phyloP scores from a whole-genome alignment of 441 rosid genomes.

The Daphne laureola region DNA sequence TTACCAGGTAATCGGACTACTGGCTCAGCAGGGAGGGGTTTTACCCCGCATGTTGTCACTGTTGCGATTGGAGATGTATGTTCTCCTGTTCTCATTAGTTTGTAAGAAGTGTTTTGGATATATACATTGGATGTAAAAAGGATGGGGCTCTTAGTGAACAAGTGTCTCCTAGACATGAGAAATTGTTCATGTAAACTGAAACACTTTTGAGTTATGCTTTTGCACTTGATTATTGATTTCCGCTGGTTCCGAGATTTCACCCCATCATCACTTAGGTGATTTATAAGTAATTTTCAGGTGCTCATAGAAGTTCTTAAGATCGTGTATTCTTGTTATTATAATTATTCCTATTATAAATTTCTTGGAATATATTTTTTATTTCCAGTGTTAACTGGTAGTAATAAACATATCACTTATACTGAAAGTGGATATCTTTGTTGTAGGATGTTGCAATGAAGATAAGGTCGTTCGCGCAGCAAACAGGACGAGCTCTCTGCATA shows the following conservation, averaged over 20 bases:
- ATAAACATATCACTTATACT: not conserved
- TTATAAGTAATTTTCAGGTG: no score
- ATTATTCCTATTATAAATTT: not conserved
- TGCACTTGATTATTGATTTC: no score
- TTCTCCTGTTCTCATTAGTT: conserved; percentile 12
- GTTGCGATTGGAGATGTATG: conserved; percentile 88
- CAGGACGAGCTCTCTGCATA: conserved; percentile 65
- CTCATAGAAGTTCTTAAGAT: no score
- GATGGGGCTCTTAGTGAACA: not conserved
- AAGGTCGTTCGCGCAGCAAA: conserved; percentile 74
- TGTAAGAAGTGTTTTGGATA: not conserved
- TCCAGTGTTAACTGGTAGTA: no score
- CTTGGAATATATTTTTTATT: no score
- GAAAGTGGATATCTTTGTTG: conserved; percentile 13
- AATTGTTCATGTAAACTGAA: no score
- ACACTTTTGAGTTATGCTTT: no score
- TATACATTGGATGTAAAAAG: conserved; percentile 7
- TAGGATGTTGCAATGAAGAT: conserved; percentile 85
- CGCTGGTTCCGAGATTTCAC: no score
- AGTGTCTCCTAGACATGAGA: no score
- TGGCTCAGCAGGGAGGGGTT: conserved; percentile 85
- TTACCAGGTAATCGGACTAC: conserved; percentile 71
- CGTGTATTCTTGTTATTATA: not conserved
- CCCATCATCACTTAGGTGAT: no score
- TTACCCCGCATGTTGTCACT: conserved; percentile 81